Evolutionary conservation across 371 early-diverging fungal species (phyloP), one percentile per base, ranked within the genome.

Genomic region (Capniomyces stellatus): DNA sequence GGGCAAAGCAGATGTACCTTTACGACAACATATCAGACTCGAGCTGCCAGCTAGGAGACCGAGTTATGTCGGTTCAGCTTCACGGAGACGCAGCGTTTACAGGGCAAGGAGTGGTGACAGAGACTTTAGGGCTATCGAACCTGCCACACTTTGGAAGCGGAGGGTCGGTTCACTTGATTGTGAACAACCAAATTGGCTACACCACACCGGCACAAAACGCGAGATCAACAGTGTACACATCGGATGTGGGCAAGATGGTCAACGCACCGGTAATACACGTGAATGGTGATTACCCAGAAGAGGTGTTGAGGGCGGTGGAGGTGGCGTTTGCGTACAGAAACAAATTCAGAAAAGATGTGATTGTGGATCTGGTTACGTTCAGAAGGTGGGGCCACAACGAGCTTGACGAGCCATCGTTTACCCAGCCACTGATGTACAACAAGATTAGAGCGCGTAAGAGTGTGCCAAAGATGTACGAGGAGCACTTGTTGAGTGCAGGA

Each of bases 361-460:
- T 96, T 24, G 64, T 96, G 24, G 97, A 96, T 60, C 54, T 96
- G 59, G 83, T 93, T 63, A 82, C 85, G 21, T 96, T 90, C 73
- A 81, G 97, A 46, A 80, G 91, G 25, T 82, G 85, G 89, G 97
- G 97, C 2, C 97, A 96, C 70, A 96, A 96, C 58, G 97, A 96
- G 66, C 68, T 94, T 10, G 97, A 96, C 61, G 93, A 96, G 67
- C 97, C 97, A 29, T 85, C 87, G 22, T 95, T 89, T 63, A 96
- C 97, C 0, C 97, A 96, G 61, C 97, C 97, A 0, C 56, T 75
- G 44, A 96, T 96, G 97, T 96, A 96, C 75, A 77, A 81, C 54
- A 84, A 76, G 52, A 95, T 96, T 54, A 77, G 90, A 23, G 66
- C 75, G 0, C 25, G 89, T 44, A 76, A 76, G 31, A 82, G 83